Evolutionary conservation across 768 basidiomycete species (phyloP).

Genomic region (Cystofilobasidium bisporidii): DNA sequence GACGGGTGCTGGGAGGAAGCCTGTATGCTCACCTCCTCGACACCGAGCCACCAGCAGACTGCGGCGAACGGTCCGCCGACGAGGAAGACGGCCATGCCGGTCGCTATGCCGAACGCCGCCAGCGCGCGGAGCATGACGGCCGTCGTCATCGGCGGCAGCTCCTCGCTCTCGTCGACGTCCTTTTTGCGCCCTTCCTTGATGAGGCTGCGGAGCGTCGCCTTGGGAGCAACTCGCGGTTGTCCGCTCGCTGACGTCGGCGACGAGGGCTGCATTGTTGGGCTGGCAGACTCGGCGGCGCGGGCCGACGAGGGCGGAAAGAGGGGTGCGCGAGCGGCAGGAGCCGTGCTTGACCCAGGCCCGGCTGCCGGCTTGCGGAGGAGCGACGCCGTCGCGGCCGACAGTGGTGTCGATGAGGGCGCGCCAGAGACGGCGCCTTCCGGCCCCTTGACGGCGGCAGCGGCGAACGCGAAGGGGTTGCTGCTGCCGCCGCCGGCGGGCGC

Average conservation of each 20-base stretch:
- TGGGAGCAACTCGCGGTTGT: no score
- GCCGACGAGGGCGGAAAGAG: background rate
- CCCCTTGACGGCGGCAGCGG: background rate
- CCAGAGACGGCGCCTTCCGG: background rate
- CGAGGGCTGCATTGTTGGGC: no score
- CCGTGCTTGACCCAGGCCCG: background rate
- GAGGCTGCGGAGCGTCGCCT: background rate
- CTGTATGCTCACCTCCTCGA: conserved; percentile 19
- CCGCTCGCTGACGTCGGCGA: no score
- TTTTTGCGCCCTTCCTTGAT: background rate
- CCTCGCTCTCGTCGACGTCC: conserved; percentile 11
- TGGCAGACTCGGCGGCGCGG: no score
- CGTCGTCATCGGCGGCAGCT: conserved; percentile 12
- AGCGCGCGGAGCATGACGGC: conserved; percentile 5
- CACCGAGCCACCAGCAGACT: conserved; percentile 20
- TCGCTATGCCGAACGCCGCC: conserved; percentile 11
- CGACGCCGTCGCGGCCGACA: background rate
- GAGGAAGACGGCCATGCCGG: background rate
- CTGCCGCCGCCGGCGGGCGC: no score
- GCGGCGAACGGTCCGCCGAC: conserved; percentile 3
- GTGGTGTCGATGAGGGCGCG: background rate
- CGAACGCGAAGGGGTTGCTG: background rate
- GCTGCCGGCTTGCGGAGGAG: background rate
- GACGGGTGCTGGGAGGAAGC: no score
- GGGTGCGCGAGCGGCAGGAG: background rate